Base-by-base conservation (phyloP, 768 basidiomycete species). In the Tylopilus sp. region DNA sequence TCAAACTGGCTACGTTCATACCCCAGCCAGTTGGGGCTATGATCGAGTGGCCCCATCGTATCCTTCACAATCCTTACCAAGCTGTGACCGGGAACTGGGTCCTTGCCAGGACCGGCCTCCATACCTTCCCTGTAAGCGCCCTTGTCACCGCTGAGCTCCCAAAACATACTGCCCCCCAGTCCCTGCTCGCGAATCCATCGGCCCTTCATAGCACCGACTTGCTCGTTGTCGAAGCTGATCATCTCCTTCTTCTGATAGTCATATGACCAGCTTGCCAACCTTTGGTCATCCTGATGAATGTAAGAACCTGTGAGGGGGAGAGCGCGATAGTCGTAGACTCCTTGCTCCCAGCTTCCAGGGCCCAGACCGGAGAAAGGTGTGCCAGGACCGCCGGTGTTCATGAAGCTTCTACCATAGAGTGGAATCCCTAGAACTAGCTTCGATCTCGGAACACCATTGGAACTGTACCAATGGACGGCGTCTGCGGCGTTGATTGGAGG, bases 391-490 rank as follows among this genome's bases (percentile, higher is more conserved):
- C 80, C 70, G 0, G 94, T 94, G 62, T 86, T 82, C 64, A 82
- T 73, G 75, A 99, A 99, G 38, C 88, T 88, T 22, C 95, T 82
- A 1, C 97, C 97, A 58, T 98, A 99, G 5, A 97, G 77, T 1
- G 97, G 97, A 41, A 98, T 80, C 11, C 95, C 95, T 52, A 98
- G 70, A 46, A 98, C 81, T 47, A 99, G 73, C 73, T 95, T 97
- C 64, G 79, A 73, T 12, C 82, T 80, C 5, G 79, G 68, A 20
- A 98, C 86, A 9, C 94, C 95, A 33, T 79, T 74, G 6, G 71
- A 63, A 44, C 71, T 77, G 66, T 91, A 99, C 75, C 80, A 88
- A 6, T 81, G 61, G 28, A 98, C 79, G 3, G 83, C 80, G 36
- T 78, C 75, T 8, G 81, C 72, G 12, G 80, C 83, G 53, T 77